phyloP scores from a whole-genome alignment of 2,329 filamentous ascomycete species.

The Thielaviopsis ethacetica region DNA sequence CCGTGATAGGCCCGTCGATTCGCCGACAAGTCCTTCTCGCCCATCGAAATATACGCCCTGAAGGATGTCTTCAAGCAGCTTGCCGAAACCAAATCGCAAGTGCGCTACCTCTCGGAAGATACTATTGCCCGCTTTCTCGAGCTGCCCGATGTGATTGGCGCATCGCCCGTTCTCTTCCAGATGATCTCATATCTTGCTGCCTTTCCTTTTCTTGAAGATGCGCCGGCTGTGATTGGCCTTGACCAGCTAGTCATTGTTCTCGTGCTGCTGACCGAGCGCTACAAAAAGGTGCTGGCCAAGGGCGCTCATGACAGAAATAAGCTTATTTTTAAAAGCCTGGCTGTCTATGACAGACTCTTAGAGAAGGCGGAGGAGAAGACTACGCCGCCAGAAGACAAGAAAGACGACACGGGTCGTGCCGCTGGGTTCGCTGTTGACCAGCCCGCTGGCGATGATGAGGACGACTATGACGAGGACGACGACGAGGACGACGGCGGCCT shows the following conservation, averaged over 20 bases:
- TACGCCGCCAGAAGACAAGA: slow-evolving; percentile 10
- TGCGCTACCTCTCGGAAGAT: slow-evolving; percentile 53
- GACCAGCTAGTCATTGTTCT: slow-evolving; percentile 58
- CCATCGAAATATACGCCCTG: slow-evolving; percentile 57
- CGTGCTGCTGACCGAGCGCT: slow-evolving; percentile 55
- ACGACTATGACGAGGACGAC: slow-evolving; percentile 24
- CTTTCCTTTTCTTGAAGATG: slow-evolving; percentile 56
- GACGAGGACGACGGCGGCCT: slow-evolving; percentile 44
- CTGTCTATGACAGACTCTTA: slow-evolving; percentile 45
- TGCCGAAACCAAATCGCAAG: slow-evolving; percentile 43
- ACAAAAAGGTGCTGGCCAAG: slow-evolving; percentile 43
- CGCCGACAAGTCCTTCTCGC: slow-evolving; percentile 52
- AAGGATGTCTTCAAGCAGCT: slow-evolving; percentile 57
- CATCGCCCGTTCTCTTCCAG: slow-evolving; percentile 53
- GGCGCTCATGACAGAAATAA: slow-evolving; percentile 42
- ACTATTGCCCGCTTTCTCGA: slow-evolving; percentile 57
- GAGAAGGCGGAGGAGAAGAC: slow-evolving; percentile 10
- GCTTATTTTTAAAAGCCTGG: slow-evolving; percentile 54
- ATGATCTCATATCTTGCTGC: slow-evolving; percentile 56
- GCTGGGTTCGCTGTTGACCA: slow-evolving; percentile 31
- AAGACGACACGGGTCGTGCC: slow-evolving; percentile 9
- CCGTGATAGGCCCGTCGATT: slow-evolving; percentile 40
- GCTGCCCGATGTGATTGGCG: slow-evolving; percentile 52
- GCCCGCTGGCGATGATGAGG: slow-evolving; percentile 22
- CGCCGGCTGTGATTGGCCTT: slow-evolving; percentile 51